phyloP scores from a whole-genome alignment of 345 rosid genomes.

The Bruguiera gymnorhiza region DNA sequence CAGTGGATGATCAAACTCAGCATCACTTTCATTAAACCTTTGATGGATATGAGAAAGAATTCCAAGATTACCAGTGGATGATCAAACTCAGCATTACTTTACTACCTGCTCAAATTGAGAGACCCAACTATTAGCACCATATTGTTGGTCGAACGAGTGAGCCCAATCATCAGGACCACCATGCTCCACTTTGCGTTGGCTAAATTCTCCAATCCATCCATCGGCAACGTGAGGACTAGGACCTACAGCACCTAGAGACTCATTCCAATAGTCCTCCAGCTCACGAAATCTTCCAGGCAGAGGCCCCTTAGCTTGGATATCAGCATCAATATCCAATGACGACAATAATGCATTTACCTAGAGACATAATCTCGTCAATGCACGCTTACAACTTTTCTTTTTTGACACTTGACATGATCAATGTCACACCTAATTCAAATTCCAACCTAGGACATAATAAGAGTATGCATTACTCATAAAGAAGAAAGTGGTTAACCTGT shows the following conservation, averaged over 20 bases:
- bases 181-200: constrained; percentile 47
- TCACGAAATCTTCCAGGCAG: constrained; percentile 74
- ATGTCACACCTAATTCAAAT: neutral
- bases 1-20: too few relatives aligned
- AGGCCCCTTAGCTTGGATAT: constrained; percentile 63
- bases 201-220: constrained; percentile 77
- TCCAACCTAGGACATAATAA: constrained; percentile 3
- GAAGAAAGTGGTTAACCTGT: constrained; percentile 52
- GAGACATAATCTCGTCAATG: constrained; percentile 14
- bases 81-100: neutral
- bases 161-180: constrained; percentile 82
- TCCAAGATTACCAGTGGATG: too few relatives aligned
- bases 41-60: too few relatives aligned
- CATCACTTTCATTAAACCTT: neutral
- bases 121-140: constrained; percentile 92
- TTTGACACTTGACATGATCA: neutral
- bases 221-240: constrained; percentile 63
- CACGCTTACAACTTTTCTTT: neutral
- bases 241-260: constrained; percentile 71
- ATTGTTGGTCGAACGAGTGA: constrained; percentile 79
- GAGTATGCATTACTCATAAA: constrained; percentile 7
- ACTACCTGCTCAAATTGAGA: constrained; percentile 92
- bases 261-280: constrained; percentile 95
- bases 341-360: constrained; percentile 89
- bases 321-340: constrained; percentile 83